A percentile compares a stretch with the other conserved stretches of the same genome.
phyloP scores from a whole-genome alignment of 768 basidiomycete species.

The Clitopilus passeckerianus region DNA sequence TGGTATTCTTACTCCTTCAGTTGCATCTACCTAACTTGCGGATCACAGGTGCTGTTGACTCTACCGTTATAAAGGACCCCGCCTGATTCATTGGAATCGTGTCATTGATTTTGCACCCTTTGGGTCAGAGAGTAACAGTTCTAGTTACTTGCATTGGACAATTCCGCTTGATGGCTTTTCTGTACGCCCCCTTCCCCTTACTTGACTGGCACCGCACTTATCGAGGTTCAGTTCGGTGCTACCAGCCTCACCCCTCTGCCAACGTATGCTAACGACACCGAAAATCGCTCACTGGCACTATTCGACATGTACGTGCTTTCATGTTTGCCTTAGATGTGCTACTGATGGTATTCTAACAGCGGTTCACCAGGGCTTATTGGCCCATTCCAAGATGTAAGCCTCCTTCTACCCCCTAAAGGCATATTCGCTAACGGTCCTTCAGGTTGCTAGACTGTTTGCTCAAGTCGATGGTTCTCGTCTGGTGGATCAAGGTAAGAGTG shows the following conservation, averaged over 20 bases:
- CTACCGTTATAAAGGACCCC: slow-evolving; percentile 59
- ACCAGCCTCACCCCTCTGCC: slow-evolving; percentile 48
- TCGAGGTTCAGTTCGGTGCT: slow-evolving; percentile 45
- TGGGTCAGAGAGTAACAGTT: slow-evolving; percentile 46
- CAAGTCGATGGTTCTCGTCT: slow-evolving; percentile 60
- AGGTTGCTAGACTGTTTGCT: slow-evolving; percentile 69
- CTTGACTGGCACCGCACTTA: neutral
- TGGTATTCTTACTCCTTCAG: slow-evolving; percentile 5
- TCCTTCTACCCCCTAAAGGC: neutral
- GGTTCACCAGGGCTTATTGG: slow-evolving; percentile 71
- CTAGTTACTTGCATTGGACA: slow-evolving; percentile 76
- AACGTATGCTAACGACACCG: slow-evolving; percentile 55
- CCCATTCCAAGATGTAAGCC: slow-evolving; percentile 68
- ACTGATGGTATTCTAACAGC: slow-evolving; percentile 27
- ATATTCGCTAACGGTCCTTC: slow-evolving; percentile 6
- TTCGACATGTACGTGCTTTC: slow-evolving; percentile 59
- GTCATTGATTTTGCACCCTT: slow-evolving; percentile 73
- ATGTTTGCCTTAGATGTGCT: neutral
- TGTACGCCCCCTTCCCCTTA: slow-evolving; percentile 27
- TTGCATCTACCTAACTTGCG: slow-evolving; percentile 1
- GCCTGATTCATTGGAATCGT: slow-evolving; percentile 64
- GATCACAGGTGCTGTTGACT: slow-evolving; percentile 66
- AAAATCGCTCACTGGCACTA: slow-evolving; percentile 58
- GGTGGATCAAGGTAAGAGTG: slow-evolving; percentile 47
- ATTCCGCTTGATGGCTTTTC: slow-evolving; percentile 53